A percentile compares a stretch with the other conserved stretches of the same genome.
Conservation (phyloP, 192 early-diverging fungal species). For the Umbelopsis ramanniana region DNA sequence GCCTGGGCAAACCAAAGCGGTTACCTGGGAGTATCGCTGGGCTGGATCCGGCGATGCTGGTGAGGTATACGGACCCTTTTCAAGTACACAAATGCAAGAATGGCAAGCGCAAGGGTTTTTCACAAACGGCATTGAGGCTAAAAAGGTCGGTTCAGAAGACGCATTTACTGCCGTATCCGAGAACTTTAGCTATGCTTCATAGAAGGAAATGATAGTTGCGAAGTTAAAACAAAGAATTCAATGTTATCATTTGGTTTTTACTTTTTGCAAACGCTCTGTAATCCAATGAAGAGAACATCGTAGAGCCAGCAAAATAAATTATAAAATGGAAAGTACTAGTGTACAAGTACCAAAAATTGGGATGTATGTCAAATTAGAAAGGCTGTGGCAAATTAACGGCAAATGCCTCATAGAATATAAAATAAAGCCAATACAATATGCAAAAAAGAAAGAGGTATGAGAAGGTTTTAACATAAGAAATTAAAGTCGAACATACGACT, state of each 20-base stretch:
- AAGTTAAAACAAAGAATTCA: too few species aligned
- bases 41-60: background rate
- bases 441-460: background rate
- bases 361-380: too few species aligned
- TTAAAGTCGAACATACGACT: too few species aligned
- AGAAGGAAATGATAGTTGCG: background rate
- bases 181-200: background rate
- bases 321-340: too few species aligned
- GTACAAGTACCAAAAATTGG: too few species aligned
- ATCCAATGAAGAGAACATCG: too few species aligned
- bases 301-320: too few species aligned
- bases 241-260: too few species aligned
- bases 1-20: slow-evolving; percentile 29
- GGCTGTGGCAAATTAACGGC: too few species aligned
- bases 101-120: slow-evolving; percentile 25
- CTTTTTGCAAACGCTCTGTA: too few species aligned
- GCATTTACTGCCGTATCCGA: background rate
- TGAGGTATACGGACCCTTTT: slow-evolving; percentile 25
- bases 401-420: too few species aligned
- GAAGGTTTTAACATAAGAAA: background rate
- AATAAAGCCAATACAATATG: background rate
- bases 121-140: slow-evolving; percentile 17
- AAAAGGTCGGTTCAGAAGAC: background rate
- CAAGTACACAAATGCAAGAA: slow-evolving; percentile 17
- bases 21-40: slow-evolving; percentile 29